phyloP scores from a whole-genome alignment of 805 yeast species.

The Saccharomycopsis sp. region DNA sequence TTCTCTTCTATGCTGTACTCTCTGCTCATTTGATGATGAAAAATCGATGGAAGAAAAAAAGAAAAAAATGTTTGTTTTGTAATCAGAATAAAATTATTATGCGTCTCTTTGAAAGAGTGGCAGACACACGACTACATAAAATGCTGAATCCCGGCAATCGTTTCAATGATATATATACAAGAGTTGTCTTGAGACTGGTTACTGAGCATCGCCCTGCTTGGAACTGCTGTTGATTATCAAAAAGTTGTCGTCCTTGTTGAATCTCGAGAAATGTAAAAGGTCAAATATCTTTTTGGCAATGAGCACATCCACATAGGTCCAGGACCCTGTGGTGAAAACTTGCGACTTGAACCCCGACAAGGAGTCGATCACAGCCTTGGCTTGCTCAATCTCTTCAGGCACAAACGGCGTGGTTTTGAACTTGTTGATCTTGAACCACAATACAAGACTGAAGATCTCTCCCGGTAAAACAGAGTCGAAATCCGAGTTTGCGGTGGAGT shows the following conservation, averaged over 20 bases:
- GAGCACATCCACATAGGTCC: constrained; percentile 9
- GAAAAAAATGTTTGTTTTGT: too few species aligned
- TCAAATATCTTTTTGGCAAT: constrained; percentile 9
- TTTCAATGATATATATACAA: too few species aligned
- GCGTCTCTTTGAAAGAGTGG: too few species aligned
- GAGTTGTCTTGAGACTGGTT: constrained; percentile 3
- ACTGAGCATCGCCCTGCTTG: too few species aligned
- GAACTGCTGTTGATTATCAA: too few species aligned
- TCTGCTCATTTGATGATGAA: too few species aligned
- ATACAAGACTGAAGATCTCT: constrained; percentile 7
- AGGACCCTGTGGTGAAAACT: constrained; percentile 5
- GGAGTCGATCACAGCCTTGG: background rate
- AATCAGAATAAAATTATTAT: too few species aligned
- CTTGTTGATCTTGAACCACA: constrained; percentile 12
- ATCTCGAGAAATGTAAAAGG: constrained; percentile 5
- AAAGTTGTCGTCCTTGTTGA: constrained; percentile 10
- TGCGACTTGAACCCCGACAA: constrained; percentile 1
- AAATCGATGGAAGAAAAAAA: too few species aligned
- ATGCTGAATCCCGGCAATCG: too few species aligned
- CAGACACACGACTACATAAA: too few species aligned
- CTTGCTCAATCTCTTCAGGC: background rate
- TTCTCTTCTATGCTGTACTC: too few species aligned
- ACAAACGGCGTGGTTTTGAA: constrained; percentile 2
- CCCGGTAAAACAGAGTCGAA: constrained; percentile 14
- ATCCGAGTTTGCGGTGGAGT: background rate